Evolutionary conservation across 2,329 filamentous ascomycete species (phyloP).

Genomic region (Alternaria triticimaculans): DNA sequence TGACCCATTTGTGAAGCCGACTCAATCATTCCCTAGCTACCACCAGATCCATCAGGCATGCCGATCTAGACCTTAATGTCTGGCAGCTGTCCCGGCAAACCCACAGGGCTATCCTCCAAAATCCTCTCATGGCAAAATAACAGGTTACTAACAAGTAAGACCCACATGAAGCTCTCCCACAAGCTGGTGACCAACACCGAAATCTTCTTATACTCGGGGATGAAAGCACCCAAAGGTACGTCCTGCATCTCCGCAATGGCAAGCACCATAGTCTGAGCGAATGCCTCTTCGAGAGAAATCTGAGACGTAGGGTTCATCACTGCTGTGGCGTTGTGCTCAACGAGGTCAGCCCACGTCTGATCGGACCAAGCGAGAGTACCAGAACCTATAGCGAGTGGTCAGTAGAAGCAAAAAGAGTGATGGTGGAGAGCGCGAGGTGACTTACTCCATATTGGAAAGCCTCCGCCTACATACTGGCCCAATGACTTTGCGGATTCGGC

Average conservation of each 20-base stretch:
- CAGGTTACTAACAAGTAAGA: neutral
- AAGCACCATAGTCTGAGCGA: neutral
- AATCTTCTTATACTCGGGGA: neutral
- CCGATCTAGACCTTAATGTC: neutral
- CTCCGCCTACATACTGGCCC: neutral
- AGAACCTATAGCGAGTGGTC: neutral
- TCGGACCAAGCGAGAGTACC: neutral
- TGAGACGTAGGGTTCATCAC: neutral
- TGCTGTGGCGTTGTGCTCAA: neutral
- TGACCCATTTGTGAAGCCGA: neutral
- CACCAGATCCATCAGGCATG: fast-evolving
- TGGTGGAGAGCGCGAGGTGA: neutral
- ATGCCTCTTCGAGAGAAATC: neutral
- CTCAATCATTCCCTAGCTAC: neutral
- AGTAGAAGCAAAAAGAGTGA: neutral
- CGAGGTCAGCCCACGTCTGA: neutral
- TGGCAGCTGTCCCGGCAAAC: neutral
- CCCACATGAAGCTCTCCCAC: neutral
- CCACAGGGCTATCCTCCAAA: neutral
- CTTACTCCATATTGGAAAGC: neutral
- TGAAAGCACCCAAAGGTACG: neutral
- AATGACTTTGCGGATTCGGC: neutral
- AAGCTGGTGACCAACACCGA: too few species aligned
- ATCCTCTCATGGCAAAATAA: neutral
- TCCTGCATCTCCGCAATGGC: neutral